A percentile compares a stretch with the other conserved stretches of the same genome.
phyloP scores from a whole-genome alignment of 2,329 filamentous ascomycete genomes.

The Ceratocystis ficicola region DNA sequence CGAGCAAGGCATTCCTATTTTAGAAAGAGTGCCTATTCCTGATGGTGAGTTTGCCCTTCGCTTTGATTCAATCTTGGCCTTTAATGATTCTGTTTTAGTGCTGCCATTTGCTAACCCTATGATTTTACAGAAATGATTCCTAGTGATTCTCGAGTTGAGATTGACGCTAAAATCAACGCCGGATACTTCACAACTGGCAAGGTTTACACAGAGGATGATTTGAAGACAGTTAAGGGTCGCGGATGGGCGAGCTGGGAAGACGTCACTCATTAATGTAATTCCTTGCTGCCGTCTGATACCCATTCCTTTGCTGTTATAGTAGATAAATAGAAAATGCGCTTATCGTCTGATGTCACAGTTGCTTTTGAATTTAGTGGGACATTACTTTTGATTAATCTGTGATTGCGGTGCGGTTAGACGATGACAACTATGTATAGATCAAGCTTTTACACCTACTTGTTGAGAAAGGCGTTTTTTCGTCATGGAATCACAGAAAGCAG shows the following conservation, averaged over 20 bases:
- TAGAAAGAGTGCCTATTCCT: constrained; percentile 21
- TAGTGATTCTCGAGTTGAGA: constrained; percentile 90
- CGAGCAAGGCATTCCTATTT: constrained; percentile 45
- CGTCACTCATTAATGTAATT: constrained; percentile 30
- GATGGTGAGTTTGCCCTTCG: constrained; percentile 17
- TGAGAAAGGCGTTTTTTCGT: too few relatives aligned
- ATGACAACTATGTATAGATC: too few relatives aligned
- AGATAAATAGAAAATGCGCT: background rate
- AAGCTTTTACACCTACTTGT: too few relatives aligned
- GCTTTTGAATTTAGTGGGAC: background rate
- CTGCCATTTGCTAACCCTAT: too few relatives aligned
- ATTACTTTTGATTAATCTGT: too few relatives aligned
- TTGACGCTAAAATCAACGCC: constrained; percentile 95
- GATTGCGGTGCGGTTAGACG: too few relatives aligned
- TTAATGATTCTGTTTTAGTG: too few relatives aligned
- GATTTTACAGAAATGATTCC: constrained; percentile 65
- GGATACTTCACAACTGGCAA: constrained; percentile 78
- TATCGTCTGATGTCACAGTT: background rate
- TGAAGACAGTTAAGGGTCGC: constrained; percentile 73
- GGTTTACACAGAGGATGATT: constrained; percentile 74
- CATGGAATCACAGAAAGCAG: too few relatives aligned
- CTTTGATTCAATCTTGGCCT: too few relatives aligned
- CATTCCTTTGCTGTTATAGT: constrained; percentile 8
- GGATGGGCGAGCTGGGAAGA: constrained; percentile 54
- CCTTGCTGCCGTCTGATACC: constrained; percentile 13